Percentiles rank a stretch among this genome's conserved stretches.
Conservation (phyloP, 371 early-diverging fungal genomes). For the Apophysomyces variabilis region DNA sequence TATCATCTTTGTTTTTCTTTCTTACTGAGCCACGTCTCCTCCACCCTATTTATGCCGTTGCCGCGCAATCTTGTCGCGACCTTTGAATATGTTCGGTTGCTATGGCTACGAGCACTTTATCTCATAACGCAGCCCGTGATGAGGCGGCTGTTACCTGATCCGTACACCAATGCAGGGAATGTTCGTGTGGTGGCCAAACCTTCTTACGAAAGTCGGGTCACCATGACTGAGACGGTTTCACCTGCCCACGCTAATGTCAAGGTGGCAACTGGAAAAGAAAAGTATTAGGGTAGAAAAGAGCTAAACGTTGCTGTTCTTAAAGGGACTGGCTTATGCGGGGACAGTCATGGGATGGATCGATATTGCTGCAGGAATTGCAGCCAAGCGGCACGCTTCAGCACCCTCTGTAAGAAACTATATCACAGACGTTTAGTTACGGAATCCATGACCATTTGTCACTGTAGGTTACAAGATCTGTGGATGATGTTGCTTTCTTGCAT, state of each 20-base stretch:
- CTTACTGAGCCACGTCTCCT: not conserved
- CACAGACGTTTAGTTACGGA: no score
- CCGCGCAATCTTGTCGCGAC: conserved; percentile 8
- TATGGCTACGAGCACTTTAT: conserved; percentile 38
- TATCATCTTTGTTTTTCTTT: not conserved
- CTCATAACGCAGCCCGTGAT: conserved; percentile 42
- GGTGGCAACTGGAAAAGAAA: conserved; percentile 20
- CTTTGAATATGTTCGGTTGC: conserved; percentile 18
- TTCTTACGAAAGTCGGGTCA: conserved; percentile 44
- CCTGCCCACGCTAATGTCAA: conserved; percentile 51
- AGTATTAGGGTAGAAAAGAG: not conserved
- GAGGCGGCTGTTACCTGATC: conserved; percentile 47
- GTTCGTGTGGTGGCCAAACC: conserved; percentile 42
- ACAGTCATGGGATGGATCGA: conserved; percentile 74
- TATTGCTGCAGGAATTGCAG: conserved; percentile 74
- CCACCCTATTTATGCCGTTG: not conserved
- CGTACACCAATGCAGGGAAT: conserved; percentile 48
- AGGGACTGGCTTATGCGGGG: conserved; percentile 66
- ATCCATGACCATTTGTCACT: not conserved
- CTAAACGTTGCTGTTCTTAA: not conserved
- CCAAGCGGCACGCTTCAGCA: conserved; percentile 66
- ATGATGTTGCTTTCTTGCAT: conserved; percentile 71
- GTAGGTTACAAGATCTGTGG: conserved; percentile 69
- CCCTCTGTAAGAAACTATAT: conserved; percentile 46
- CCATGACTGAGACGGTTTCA: conserved; percentile 59